Base-by-base conservation (phyloP, 2,329 filamentous ascomycete genomes). In the Aspergillus tamarii region DNA sequence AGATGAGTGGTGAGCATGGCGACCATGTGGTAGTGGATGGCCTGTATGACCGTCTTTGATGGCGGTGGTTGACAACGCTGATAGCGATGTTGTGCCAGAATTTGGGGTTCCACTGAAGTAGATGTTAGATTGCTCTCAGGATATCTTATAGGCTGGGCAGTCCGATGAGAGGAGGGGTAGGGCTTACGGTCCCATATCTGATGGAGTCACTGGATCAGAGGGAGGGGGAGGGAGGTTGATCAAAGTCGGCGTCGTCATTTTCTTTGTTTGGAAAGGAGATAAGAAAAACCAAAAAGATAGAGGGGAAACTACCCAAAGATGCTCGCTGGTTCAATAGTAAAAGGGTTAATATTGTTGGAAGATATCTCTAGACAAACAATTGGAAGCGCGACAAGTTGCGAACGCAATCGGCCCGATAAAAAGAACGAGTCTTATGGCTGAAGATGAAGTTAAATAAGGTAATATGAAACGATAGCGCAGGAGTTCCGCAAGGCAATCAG, bases 21-120 rank as follows among this genome's bases (percentile, higher is more conserved):
- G 83, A 63, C 78, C 78, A 64, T 86, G 84, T 62, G 89, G 85
- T 32, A 88, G 87, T 32, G 90, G 85, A 74, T 93, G 88, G 67
- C 94, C 94, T 65, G 93, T 91, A 74, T 97, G 93, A 71, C 94
- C 94, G 76, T 98, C 94, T 80, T 97, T 97, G 84, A 97, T 97
- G 58, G 94, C 94, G 14, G 93, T 95, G 21, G 94, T 97, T 19
- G 93, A 96, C 55, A 98, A 86, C 46, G 93, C 90, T 30, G 93
- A 97, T 73, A 98, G 89, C 58, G 93, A 96, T 14, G 94, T 97
- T 4, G 92, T 96, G 46, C 91, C 91, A 69, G 93, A 96, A 69
- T 95, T 97, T 3, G 94, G 94, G 3, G 94, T 98, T 73, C 94
- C 94, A 68, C 93, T 96, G 14, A 11, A 52, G 16, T 30, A 68